Evolutionary conservation across 2,329 filamentous ascomycete species (phyloP).

Genomic region (Thielaviopsis punctulata): DNA sequence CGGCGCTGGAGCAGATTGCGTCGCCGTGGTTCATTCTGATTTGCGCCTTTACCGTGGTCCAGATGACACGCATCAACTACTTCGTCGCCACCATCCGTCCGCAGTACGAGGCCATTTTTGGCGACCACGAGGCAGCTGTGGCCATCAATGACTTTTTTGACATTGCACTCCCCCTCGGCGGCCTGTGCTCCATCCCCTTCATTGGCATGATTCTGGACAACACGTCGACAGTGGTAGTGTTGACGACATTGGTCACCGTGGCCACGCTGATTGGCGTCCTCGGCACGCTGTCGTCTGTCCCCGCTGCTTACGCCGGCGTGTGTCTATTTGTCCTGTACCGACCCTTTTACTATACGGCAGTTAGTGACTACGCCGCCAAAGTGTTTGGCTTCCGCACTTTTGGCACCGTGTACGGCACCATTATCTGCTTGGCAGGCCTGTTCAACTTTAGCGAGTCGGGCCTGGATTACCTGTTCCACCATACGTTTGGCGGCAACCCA

Average conservation of each 20-base stretch:
- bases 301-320: slow-evolving; percentile 62
- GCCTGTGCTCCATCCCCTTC: slow-evolving; percentile 70
- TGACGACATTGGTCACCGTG: slow-evolving; percentile 49
- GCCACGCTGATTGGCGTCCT: slow-evolving; percentile 63
- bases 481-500: slow-evolving; percentile 53
- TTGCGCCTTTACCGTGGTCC: slow-evolving; percentile 60
- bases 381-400: slow-evolving; percentile 87
- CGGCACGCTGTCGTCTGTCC: slow-evolving; percentile 50
- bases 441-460: slow-evolving; percentile 72
- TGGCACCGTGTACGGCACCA: slow-evolving; percentile 81
- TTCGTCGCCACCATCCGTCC: slow-evolving; percentile 74
- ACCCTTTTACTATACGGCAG: slow-evolving; percentile 79
- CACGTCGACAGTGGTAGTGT: slow-evolving; percentile 53
- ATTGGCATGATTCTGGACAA: slow-evolving; percentile 68
- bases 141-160: slow-evolving; percentile 75
- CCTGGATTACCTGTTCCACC: slow-evolving; percentile 62
- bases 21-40: slow-evolving; percentile 77
- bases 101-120: slow-evolving; percentile 65
- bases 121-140: slow-evolving; percentile 40
- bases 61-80: slow-evolving; percentile 77
- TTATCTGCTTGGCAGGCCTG: slow-evolving; percentile 71
- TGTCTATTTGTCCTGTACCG: slow-evolving; percentile 69
- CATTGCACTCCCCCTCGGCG: slow-evolving; percentile 58
- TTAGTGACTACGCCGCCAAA: slow-evolving; percentile 79
- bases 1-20: slow-evolving; percentile 54